A percentile compares a stretch with the other conserved stretches of the same genome.
Conservation (phyloP, 2,329 filamentous ascomycete genomes). For the Trichoderma arundinaceum region DNA sequence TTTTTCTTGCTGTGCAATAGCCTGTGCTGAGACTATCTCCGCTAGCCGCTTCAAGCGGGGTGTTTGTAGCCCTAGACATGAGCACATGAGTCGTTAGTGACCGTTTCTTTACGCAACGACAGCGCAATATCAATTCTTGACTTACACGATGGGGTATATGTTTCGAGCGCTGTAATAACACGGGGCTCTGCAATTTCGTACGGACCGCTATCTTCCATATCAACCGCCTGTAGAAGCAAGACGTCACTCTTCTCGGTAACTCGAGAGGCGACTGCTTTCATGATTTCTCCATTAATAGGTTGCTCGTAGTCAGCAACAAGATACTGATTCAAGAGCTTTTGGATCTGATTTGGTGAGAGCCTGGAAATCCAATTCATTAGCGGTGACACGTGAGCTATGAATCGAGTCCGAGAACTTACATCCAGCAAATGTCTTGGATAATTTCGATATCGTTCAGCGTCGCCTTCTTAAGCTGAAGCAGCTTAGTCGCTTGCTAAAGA, state of each 20-base stretch:
- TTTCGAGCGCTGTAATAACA: slow-evolving; percentile 94
- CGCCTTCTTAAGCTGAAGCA: slow-evolving; percentile 97
- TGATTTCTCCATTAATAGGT: slow-evolving; percentile 98
- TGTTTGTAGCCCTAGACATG: slow-evolving; percentile 85
- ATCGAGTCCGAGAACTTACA: slow-evolving; percentile 65
- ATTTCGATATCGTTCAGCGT: slow-evolving; percentile 99
- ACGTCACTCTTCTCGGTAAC: slow-evolving; percentile 99
- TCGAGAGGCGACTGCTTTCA: slow-evolving; percentile 97
- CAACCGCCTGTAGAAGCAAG: slow-evolving; percentile 87
- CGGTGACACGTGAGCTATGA: too few species aligned
- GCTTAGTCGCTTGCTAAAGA: slow-evolving; percentile 90
- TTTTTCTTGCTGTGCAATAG: slow-evolving; percentile 93
- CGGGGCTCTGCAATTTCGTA: slow-evolving; percentile 98
- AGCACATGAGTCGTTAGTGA: slow-evolving; percentile 39
- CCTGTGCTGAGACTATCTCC: slow-evolving; percentile 97
- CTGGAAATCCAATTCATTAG: slow-evolving; percentile 49
- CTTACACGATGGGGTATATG: slow-evolving; percentile 96
- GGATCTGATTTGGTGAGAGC: slow-evolving; percentile 97
- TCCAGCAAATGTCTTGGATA: slow-evolving; percentile 99
- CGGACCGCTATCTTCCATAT: slow-evolving; percentile 98
- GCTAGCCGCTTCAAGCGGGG: slow-evolving; percentile 91
- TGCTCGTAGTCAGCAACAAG: slow-evolving; percentile 98
- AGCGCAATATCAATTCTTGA: not conserved
- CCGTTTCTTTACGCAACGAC: not conserved
- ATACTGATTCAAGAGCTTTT: slow-evolving; percentile 98